Evolutionary conservation across 495 filamentous ascomycete species (phyloP).

Genomic region (Trichoderma orchidacearum): DNA sequence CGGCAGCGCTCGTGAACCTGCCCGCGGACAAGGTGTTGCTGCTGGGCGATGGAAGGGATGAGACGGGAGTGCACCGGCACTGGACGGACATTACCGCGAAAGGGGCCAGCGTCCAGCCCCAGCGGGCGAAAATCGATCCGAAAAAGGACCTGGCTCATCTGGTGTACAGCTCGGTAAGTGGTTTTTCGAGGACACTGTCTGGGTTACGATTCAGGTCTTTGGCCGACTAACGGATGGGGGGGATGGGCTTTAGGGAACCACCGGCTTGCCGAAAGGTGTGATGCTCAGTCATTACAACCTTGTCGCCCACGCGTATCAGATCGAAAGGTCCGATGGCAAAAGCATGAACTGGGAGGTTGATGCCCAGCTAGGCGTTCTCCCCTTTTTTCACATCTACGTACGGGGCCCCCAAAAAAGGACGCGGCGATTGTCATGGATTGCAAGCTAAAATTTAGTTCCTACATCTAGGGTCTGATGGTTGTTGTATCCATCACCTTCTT

Average conservation of each 20-base stretch:
- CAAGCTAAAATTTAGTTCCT: constrained; percentile 11
- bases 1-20: constrained; percentile 56
- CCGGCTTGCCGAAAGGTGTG: constrained; percentile 87
- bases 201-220: neutral
- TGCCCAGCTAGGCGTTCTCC: constrained; percentile 62
- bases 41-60: constrained; percentile 60
- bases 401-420: neutral
- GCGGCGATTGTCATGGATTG: neutral
- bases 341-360: constrained; percentile 50
- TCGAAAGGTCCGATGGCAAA: constrained; percentile 48
- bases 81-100: constrained; percentile 58
- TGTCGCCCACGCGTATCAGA: constrained; percentile 50
- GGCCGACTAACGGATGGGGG: no score
- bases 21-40: constrained; percentile 55
- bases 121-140: constrained; percentile 31
- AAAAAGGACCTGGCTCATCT: constrained; percentile 51
- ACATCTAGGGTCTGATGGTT: constrained; percentile 3
- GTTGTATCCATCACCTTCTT: constrained; percentile 51
- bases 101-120: constrained; percentile 27
- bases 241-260: constrained; percentile 67
- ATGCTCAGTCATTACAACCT: constrained; percentile 77
- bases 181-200: neutral
- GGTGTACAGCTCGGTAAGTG: constrained; percentile 50
- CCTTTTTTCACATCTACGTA: constrained; percentile 92
- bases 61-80: constrained; percentile 48